Evolutionary conservation across 2,329 filamentous ascomycete genomes (phyloP), one percentile per base, ranked within the genome.

Genomic region (Colletotrichum magnum): DNA sequence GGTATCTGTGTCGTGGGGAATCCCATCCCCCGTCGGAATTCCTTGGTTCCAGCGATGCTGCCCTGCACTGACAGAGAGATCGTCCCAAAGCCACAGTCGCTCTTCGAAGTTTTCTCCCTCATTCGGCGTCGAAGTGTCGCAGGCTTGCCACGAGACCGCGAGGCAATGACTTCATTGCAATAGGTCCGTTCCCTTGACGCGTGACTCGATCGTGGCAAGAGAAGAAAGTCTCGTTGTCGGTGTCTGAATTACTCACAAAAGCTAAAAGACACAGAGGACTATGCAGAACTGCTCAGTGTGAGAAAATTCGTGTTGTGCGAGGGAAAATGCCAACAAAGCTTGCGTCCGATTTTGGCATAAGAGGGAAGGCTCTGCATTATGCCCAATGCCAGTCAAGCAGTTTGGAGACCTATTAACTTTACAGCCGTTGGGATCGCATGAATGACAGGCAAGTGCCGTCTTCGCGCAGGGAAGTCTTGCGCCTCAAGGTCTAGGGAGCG

Each of bases 261-360:
- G 62, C 43, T 15, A 48, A 65, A 59, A 32, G 32, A 36, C 32
- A 36, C 5, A 58, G 53, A n/a, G 13, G 45, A 24, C 9, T 28
- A 18, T 26, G 18, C 13, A 21, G 13, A 26, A 43, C 13, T 39
- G 32, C 6, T 9, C 24, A 28, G 18, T 36, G 32, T 36, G 32
- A 10, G 26, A 69, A 45, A 47, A 64, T 68, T 63, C 61, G 56
- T 51, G 54, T 54, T 16, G 67, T 68, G 57, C 45, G 54, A 54
- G 50, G 60, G 28, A 58, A 61, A 21, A 43, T n/a, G 28, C 28
- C 13, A 45, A 47, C 9, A 66, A 60, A 69, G 56, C 36, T 60
- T 69, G 36, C 18, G 36, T 16, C 26, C 21, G 56, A 56, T 41
- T 39, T 39, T n/a, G 52, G 68, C 68, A 70, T 70, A 39, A 70